A percentile compares a stretch with the other conserved stretches of the same genome.
phyloP scores from a whole-genome alignment of 2,329 filamentous ascomycete species.

The Diaporthe sp. region DNA sequence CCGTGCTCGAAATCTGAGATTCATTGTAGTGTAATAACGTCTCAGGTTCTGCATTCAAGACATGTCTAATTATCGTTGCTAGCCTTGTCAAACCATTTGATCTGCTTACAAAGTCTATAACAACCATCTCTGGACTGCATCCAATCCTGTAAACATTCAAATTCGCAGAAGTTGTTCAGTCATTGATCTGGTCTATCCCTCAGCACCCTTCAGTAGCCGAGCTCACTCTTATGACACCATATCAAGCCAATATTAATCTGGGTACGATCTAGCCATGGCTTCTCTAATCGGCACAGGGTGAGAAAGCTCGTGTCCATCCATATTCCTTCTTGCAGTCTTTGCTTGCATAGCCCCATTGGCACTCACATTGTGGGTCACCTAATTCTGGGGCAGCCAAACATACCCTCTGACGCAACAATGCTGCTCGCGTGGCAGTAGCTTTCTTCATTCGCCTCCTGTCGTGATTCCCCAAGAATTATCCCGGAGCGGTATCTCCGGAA shows the following conservation, averaged over 20 bases:
- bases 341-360: not conserved
- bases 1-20: not conserved
- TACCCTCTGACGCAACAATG: not conserved
- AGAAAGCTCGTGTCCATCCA: too few relatives aligned
- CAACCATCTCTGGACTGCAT: not conserved
- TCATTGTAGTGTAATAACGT: not conserved
- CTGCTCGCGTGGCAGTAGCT: too few relatives aligned
- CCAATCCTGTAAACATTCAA: not conserved
- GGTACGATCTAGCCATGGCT: not conserved
- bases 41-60: not conserved
- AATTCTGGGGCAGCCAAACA: not conserved
- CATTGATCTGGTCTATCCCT: not conserved
- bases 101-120: too few relatives aligned
- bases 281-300: not conserved
- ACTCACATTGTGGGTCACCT: not conserved
- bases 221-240: not conserved
- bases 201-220: not conserved
- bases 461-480: not conserved
- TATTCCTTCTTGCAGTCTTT: not conserved
- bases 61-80: not conserved
- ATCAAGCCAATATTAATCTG: too few relatives aligned
- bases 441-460: not conserved
- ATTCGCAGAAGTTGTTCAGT: not conserved
- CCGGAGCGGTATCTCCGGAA: not conserved
- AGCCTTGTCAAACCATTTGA: not conserved